Percentiles rank a stretch among this genome's conserved stretches.
Evolutionary conservation across 2,329 filamentous ascomycete species (phyloP).

Genomic region (Beauveria varroae): DNA sequence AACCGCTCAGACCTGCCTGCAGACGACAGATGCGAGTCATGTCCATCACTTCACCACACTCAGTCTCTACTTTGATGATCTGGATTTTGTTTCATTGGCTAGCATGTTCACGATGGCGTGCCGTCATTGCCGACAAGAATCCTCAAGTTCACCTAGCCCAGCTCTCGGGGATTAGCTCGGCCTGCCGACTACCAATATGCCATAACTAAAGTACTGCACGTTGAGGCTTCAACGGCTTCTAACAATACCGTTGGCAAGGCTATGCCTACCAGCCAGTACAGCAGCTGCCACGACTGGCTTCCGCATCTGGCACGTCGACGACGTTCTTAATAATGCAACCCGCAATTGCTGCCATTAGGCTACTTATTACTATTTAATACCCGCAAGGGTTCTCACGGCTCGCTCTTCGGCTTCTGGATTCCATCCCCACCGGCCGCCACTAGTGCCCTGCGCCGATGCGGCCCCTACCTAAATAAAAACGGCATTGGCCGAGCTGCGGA

Average conservation of each 20-base stretch:
- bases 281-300: not conserved
- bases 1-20: no score
- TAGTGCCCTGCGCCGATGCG: not conserved
- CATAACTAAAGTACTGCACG: not conserved
- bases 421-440: not conserved
- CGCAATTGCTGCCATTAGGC: not conserved
- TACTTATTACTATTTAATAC: not conserved
- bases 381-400: slow-evolving; percentile 2
- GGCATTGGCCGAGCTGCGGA: slow-evolving; percentile 1
- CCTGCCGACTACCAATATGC: not conserved
- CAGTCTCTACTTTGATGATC: no score
- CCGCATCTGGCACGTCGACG: not conserved
- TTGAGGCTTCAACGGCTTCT: not conserved
- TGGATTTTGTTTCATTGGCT: no score
- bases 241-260: not conserved
- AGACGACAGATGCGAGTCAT: no score
- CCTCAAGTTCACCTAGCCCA: not conserved
- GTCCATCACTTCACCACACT: no score
- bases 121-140: not conserved
- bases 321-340: not conserved
- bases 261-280: not conserved
- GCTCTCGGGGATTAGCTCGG: slow-evolving; percentile 3
- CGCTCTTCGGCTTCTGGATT: slow-evolving; percentile 4
- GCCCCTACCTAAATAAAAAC: not conserved
- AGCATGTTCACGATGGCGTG: not conserved